Conservation (phyloP, 2,329 filamentous ascomycete species). For the Cladobotryum mycophilum region DNA sequence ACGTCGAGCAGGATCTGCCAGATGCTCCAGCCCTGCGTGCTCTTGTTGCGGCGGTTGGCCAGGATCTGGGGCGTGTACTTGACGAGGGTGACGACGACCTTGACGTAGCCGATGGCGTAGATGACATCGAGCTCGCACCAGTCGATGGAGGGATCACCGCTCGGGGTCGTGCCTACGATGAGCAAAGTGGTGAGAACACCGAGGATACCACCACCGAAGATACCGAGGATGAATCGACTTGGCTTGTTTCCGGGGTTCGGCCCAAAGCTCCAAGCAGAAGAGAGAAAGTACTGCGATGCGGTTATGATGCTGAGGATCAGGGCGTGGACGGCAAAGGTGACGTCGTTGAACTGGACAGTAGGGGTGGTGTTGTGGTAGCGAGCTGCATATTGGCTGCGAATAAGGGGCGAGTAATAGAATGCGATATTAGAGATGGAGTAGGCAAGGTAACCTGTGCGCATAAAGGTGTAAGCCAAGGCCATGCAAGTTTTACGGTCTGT, state of each 20-base stretch:
- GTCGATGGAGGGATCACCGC: slow-evolving; percentile 33
- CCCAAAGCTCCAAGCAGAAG: slow-evolving; percentile 68
- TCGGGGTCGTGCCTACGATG: slow-evolving; percentile 35
- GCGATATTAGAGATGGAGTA: slow-evolving; percentile 70
- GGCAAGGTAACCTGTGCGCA: slow-evolving; percentile 54
- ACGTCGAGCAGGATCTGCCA: slow-evolving; percentile 78
- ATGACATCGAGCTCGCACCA: slow-evolving; percentile 60
- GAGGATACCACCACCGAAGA: slow-evolving; percentile 62
- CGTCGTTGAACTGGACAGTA: slow-evolving; percentile 84
- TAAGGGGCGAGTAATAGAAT: slow-evolving; percentile 72
- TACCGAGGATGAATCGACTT: slow-evolving; percentile 56
- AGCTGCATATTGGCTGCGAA: slow-evolving; percentile 76
- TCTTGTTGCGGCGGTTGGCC: slow-evolving; percentile 77
- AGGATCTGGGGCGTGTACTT: slow-evolving; percentile 89
- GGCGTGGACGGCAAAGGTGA: slow-evolving; percentile 80
- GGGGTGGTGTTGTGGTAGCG: slow-evolving; percentile 71
- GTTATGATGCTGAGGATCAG: slow-evolving; percentile 64
- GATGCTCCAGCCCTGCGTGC: slow-evolving; percentile 85
- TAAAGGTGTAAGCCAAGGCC: too few relatives aligned
- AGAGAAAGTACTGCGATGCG: slow-evolving; percentile 71
- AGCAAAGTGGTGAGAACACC: slow-evolving; percentile 49
- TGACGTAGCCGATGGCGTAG: slow-evolving; percentile 75
- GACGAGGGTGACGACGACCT: slow-evolving; percentile 78
- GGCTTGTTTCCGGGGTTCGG: slow-evolving; percentile 50
- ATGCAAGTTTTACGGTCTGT: too few relatives aligned